Percentiles rank a stretch among this genome's conserved stretches.
Conservation (phyloP, 768 basidiomycete species). For the Exsudoporus frostii region DNA sequence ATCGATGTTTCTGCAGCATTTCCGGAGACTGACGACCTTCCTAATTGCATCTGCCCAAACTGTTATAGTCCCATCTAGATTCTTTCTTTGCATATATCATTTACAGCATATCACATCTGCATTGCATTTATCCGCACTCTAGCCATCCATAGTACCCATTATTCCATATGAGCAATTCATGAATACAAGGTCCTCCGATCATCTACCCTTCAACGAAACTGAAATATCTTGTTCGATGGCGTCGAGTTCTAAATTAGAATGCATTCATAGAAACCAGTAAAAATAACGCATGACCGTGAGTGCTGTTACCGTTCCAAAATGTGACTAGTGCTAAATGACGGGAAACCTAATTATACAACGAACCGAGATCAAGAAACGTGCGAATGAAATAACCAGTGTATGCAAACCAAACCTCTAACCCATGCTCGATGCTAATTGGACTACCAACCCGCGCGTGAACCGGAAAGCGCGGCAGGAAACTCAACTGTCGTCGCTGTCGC, state of each 20-base stretch:
- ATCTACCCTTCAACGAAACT: background rate
- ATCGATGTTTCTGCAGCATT: conserved; percentile 25
- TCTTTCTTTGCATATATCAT: background rate
- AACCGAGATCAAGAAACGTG: conserved; percentile 3
- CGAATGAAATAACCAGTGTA: conserved; percentile 3
- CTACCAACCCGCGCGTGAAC: background rate
- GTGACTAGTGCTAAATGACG: conserved; percentile 6
- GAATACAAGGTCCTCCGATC: background rate
- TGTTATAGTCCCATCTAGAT: conserved; percentile 44
- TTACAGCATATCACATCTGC: background rate
- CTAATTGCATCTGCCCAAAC: conserved; percentile 39
- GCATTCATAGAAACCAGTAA: background rate
- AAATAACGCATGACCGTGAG: background rate
- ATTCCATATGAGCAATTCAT: background rate
- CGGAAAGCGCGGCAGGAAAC: background rate
- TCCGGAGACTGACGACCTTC: conserved; percentile 19
- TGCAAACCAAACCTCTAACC: conserved; percentile 2
- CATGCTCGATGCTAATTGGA: background rate
- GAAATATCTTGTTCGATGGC: background rate
- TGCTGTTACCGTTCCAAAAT: conserved; percentile 2
- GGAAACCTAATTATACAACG: conserved; percentile 17
- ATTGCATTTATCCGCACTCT: background rate
- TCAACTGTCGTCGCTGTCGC: conserved; percentile 28
- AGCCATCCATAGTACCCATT: background rate
- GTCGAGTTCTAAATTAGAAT: conserved; percentile 11